A percentile compares a stretch with the other conserved stretches of the same genome.
phyloP scores from a whole-genome alignment of 2,329 filamentous ascomycete species.

The Colletotrichum godetiae region DNA sequence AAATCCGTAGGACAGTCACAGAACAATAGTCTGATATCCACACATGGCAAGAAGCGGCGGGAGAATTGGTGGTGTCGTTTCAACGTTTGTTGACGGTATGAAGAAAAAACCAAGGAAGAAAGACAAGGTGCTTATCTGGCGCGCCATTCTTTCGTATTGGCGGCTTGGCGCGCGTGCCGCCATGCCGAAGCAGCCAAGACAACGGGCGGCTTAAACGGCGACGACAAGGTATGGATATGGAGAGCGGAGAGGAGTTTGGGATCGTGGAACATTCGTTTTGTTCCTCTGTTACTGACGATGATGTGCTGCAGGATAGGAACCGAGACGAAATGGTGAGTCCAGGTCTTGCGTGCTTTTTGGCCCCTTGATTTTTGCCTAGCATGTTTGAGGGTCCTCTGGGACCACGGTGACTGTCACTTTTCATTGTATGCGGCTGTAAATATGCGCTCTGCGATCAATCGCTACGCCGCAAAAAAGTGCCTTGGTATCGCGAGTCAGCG shows the following conservation, averaged over 20 bases:
- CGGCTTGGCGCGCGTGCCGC: slow-evolving; percentile 34
- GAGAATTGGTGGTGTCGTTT: neutral
- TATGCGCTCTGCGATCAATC: neutral
- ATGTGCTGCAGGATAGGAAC: neutral
- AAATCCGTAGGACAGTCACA: neutral
- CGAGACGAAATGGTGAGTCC: slow-evolving; percentile 13
- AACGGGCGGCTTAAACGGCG: neutral
- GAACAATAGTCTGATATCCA: neutral
- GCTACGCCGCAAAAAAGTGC: neutral
- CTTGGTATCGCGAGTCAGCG: neutral
- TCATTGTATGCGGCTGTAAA: neutral
- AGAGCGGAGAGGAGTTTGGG: neutral
- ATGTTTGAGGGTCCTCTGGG: neutral
- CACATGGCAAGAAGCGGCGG: neutral
- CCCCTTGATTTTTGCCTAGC: neutral
- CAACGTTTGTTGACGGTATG: neutral
- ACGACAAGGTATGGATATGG: neutral
- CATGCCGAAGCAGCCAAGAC: slow-evolving; percentile 26
- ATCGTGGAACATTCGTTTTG: neutral
- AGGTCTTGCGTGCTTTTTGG: slow-evolving; percentile 2
- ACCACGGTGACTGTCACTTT: neutral
- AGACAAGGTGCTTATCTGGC: slow-evolving; percentile 7
- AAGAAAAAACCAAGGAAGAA: neutral
- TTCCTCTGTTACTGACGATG: neutral
- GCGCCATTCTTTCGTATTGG: neutral